Evolutionary conservation across 2,329 filamentous ascomycete genomes (phyloP), one percentile per base, ranked within the genome.

Genomic region (Whalleya microplaca): DNA sequence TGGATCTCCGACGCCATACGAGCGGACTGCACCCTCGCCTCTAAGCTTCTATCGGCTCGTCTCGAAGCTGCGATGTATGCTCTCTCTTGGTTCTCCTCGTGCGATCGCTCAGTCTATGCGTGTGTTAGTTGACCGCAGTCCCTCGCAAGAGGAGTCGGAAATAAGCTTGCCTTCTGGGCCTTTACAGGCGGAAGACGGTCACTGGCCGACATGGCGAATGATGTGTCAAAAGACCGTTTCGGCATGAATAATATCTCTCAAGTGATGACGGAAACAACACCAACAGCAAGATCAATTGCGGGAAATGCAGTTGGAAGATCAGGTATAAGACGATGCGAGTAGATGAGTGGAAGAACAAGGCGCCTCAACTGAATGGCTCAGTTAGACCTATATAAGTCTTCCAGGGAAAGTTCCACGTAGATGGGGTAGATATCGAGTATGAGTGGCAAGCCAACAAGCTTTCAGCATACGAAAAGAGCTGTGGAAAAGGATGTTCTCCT

Each of bases 51-150:
- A 69, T 97, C 94, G 66, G 90, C 90, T 62, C 94, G 83, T 63
- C 93, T 81, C 5, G 94, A 97, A 2, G 93, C 93, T 12, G 93
- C 93, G 65, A 97, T 95, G 71, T 96, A 97, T 20, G 93, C 93
- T 69, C 93, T 83, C 73, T 94, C 91, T 69, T 92, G 88, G 66
- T 94, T 93, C 73, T 93, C 90, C 65, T 90, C 88, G 61, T 92
- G 89, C 2, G 88, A 90, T 43, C 90, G 80, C 73, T 91, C 88
- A 2, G 87, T 90, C 85, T 91, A 55, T 21, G 7, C 23, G 2
- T 49, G 14, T 20, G 59, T 72, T 65, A 70, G 67, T 42, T n/a
- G 9, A 2, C 51, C 2, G 9, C 8, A 44, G 18, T n/a, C 19
- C 18, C 6, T 32, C 18, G 40, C 19, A 20, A 29, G 14, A 4